Evolutionary conservation across 2,329 filamentous ascomycete genomes (phyloP).

Genomic region (Fusarium odoratissimum): DNA sequence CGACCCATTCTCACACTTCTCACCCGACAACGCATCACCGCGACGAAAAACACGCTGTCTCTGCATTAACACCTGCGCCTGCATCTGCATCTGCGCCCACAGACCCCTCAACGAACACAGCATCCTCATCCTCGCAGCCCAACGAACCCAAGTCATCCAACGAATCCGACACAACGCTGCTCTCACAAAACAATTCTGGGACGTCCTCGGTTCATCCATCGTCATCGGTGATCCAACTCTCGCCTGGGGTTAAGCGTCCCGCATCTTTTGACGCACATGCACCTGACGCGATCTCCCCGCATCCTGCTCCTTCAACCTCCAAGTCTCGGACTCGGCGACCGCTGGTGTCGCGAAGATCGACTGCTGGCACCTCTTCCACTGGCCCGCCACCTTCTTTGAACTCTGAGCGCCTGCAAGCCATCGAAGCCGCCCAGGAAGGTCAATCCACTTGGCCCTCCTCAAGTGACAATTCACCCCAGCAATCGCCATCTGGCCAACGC

Average conservation of each 20-base stretch:
- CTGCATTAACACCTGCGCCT: slow-evolving; percentile 30
- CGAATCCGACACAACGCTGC: slow-evolving; percentile 33
- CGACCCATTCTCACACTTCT: slow-evolving; percentile 38
- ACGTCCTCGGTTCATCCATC: slow-evolving; percentile 50
- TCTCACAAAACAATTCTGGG: slow-evolving; percentile 49
- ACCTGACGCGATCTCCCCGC: slow-evolving; percentile 42
- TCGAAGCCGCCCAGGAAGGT: slow-evolving; percentile 43
- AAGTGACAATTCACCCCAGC: slow-evolving; percentile 38
- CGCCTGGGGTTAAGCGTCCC: slow-evolving; percentile 41
- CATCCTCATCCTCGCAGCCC: slow-evolving; percentile 13
- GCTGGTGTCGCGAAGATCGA: slow-evolving; percentile 53
- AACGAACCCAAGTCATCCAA: slow-evolving; percentile 22
- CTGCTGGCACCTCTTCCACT: slow-evolving; percentile 49
- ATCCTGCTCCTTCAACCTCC: slow-evolving; percentile 44
- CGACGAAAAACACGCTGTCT: slow-evolving; percentile 43
- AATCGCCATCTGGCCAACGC: slow-evolving; percentile 55
- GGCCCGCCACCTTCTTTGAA: slow-evolving; percentile 49
- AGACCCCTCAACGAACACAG: slow-evolving; percentile 27
- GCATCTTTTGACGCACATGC: slow-evolving; percentile 43
- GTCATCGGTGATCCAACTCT: slow-evolving; percentile 38
- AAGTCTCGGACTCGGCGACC: slow-evolving; percentile 53
- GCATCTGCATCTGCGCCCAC: neutral
- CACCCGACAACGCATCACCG: slow-evolving; percentile 45
- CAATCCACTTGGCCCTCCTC: slow-evolving; percentile 34
- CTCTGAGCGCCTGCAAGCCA: slow-evolving; percentile 49